Percentiles rank a stretch among this genome's conserved stretches.
phyloP scores from a whole-genome alignment of 257 asterid species.

The Solanum sitiens region DNA sequence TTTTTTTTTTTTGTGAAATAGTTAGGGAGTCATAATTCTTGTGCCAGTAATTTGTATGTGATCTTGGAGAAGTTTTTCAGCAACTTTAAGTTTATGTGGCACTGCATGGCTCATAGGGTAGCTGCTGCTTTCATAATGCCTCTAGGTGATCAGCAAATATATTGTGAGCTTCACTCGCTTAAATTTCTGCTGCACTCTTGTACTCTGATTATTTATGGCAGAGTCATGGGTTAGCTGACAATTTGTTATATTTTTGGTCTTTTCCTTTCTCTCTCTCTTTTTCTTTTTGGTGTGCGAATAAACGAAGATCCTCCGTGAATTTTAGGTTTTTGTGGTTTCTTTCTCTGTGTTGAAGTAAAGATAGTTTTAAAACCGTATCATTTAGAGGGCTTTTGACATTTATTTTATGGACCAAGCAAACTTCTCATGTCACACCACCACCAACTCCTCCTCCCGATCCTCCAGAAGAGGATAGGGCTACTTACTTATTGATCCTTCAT shows the following conservation, averaged over 20 bases:
- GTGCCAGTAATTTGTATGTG: not conserved
- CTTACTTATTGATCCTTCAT: not conserved
- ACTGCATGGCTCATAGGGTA: not conserved
- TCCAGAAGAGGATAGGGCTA: not conserved
- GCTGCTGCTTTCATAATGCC: not conserved
- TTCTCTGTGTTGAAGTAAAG: not conserved
- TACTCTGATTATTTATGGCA: not conserved
- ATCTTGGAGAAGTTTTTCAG: not conserved
- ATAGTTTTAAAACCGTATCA: not conserved
- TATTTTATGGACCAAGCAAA: not conserved
- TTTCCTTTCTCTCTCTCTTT: not conserved
- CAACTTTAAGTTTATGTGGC: not conserved
- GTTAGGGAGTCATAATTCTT: not conserved
- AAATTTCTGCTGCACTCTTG: not conserved
- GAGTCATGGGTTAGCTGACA: not conserved
- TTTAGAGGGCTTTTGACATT: not conserved
- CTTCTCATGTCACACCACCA: not conserved
- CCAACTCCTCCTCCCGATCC: not conserved
- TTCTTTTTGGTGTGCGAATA: not conserved
- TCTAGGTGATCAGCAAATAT: not conserved
- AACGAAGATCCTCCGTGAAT: not conserved
- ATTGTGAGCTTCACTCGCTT: not conserved
- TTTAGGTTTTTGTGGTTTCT: not conserved
- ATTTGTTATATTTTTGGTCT: not conserved
- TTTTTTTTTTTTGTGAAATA: not conserved